Evolutionary conservation across 208 protist species (phyloP), one percentile per base, ranked within the genome.

Genomic region (Acanthamoeba sp.): DNA sequence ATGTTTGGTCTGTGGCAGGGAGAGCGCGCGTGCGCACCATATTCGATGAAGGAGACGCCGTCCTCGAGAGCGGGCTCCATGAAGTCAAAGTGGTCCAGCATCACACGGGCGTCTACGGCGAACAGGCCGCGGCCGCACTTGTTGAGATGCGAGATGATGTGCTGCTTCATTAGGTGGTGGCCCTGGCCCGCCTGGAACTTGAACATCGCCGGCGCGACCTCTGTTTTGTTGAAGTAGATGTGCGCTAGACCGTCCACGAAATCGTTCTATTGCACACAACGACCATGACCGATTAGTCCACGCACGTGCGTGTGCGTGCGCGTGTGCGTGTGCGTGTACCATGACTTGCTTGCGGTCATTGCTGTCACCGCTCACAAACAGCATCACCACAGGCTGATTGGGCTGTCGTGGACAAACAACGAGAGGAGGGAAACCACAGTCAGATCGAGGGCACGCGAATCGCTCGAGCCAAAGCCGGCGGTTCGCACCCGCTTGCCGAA

Each of bases 41-140:
- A 14, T 20, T 29, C 29, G 27, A 85, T 85, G 76, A 45, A 85
- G n/a, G 76, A 16, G 22, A 85, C 76, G 42, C 42, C 29, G 42
- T 85, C 76, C 20, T 85, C 76, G 27, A 85, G 38, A 36, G 76
- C 76, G n/a, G 76, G 55, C n/a, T 85, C 76, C 76, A 85, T 59
- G 76, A 59, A 57, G 48, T 85, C 76, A 34, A 85, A 85, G 45
- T 85, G 48, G n/a, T 52, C 29, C 24, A 85, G 38, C 76, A 85
- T 55, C 27, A 57, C 32, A 10, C 12, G 7, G 7, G 76, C 76
- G 29, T 85, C 76, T 40, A 57, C 32, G 14, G 48, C 76, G 32
- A 85, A 85, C 14, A 85, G 76, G 34, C 76, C 76, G 24, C 76
- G 76, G 24, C 29, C 7, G 76, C 45, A 57, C 27, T 32, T 22